Evolutionary conservation across 2,329 filamentous ascomycete genomes (phyloP).

Genomic region (Venturia aucupariae): DNA sequence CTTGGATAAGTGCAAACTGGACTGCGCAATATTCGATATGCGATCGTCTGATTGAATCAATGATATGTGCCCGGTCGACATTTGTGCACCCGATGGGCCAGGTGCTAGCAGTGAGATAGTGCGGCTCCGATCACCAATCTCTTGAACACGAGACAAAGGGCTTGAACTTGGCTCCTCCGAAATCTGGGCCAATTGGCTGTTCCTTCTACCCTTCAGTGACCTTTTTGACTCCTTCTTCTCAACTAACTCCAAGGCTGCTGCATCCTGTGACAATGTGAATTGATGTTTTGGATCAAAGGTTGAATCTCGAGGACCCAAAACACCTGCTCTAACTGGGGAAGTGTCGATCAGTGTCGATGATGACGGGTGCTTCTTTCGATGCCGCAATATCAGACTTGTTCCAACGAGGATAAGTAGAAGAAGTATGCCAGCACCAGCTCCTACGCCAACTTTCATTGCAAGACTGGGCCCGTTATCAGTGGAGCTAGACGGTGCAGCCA

Average conservation of each 20-base stretch:
- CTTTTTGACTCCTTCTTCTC: background rate
- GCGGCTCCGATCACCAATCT: background rate
- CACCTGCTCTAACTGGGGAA: background rate
- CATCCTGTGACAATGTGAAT: background rate
- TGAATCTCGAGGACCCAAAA: background rate
- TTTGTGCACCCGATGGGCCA: background rate
- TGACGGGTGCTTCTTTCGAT: background rate
- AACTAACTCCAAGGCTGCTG: background rate
- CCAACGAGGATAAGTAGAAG: background rate
- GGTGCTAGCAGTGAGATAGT: background rate
- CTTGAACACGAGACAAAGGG: background rate
- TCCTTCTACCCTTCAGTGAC: background rate
- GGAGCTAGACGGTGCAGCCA: background rate
- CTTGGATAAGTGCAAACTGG: background rate
- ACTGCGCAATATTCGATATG: background rate
- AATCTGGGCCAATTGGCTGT: background rate
- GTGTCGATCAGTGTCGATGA: background rate
- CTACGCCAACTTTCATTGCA: background rate
- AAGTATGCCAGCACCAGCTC: background rate
- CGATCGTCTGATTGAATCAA: slow-evolving; percentile 1
- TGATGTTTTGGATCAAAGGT: background rate
- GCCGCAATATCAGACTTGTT: background rate
- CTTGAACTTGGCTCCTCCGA: background rate
- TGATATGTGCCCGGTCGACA: background rate
- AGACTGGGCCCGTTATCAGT: background rate